A percentile compares a stretch with the other conserved stretches of the same genome.
Evolutionary conservation across 2,329 filamentous ascomycete genomes (phyloP).

Genomic region (Pseudogymnoascus sp.): DNA sequence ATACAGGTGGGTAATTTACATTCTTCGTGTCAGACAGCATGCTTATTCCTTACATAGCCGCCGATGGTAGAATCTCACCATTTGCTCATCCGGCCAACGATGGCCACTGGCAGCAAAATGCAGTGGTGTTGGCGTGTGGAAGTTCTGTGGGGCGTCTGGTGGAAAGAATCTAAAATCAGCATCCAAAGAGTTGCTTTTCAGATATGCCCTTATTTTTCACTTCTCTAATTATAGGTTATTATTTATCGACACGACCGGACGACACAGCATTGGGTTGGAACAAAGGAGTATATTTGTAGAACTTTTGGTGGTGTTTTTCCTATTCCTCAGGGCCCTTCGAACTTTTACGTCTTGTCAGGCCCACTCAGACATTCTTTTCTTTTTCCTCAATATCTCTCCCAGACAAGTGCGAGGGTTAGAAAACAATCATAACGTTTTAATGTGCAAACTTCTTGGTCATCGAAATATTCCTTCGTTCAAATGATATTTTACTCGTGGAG

Average conservation of each 20-base stretch:
- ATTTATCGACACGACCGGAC: not conserved
- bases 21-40: not conserved
- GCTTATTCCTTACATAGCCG: slow-evolving; percentile 21
- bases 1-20: slow-evolving; percentile 28
- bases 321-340: slow-evolving; percentile 1
- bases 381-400: not conserved
- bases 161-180: slow-evolving; percentile 71
- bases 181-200: slow-evolving; percentile 64
- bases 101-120: slow-evolving; percentile 79
- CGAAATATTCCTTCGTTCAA: not conserved
- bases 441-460: not conserved
- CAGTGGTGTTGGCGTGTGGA: slow-evolving; percentile 70
- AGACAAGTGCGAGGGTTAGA: slow-evolving; percentile 8
- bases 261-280: not conserved
- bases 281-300: not conserved
- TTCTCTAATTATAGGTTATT: not conserved
- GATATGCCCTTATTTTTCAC: too few relatives aligned
- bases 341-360: not conserved
- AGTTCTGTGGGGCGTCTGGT: slow-evolving; percentile 52
- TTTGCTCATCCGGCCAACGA: not conserved
- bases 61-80: slow-evolving; percentile 29
- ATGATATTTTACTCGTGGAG: not conserved
- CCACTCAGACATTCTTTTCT: not conserved
- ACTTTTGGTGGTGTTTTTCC: slow-evolving; percentile 1
- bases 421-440: not conserved